Evolutionary conservation across 2,329 filamentous ascomycete genomes (phyloP).

Genomic region (Neofusicoccum kwambonambiense): DNA sequence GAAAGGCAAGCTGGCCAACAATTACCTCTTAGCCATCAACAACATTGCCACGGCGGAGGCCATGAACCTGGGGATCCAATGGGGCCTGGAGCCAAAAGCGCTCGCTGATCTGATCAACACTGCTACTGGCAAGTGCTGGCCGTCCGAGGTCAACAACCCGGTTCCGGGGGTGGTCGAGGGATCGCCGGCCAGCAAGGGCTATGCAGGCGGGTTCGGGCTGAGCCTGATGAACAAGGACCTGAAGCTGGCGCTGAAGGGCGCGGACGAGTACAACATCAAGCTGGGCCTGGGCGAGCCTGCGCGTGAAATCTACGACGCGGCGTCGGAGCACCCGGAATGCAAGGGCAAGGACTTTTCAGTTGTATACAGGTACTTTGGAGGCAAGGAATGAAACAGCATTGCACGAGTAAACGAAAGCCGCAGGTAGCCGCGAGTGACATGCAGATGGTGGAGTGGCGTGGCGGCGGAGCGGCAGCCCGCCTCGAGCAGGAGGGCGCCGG

Average conservation of each 20-base stretch:
- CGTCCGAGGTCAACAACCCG: slow-evolving; percentile 92
- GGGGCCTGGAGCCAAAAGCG: slow-evolving; percentile 63
- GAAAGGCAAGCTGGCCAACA: slow-evolving; percentile 92
- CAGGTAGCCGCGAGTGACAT: neutral
- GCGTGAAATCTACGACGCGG: slow-evolving; percentile 46
- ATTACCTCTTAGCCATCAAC: slow-evolving; percentile 91
- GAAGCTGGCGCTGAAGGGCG: slow-evolving; percentile 48
- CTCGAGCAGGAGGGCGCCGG: neutral
- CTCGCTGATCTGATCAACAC: slow-evolving; percentile 87
- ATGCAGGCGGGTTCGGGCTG: slow-evolving; percentile 52
- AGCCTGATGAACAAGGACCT: slow-evolving; percentile 51
- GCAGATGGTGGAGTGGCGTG: neutral
- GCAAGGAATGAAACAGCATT: slow-evolving; percentile 38
- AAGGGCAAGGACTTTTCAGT: slow-evolving; percentile 53
- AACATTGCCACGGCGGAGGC: slow-evolving; percentile 73
- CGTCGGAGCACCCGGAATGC: slow-evolving; percentile 43
- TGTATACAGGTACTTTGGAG: slow-evolving; percentile 50
- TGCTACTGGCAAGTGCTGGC: slow-evolving; percentile 94
- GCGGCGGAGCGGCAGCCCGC: neutral
- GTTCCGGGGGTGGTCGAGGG: slow-evolving; percentile 78
- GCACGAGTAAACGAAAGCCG: neutral
- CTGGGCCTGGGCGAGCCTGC: slow-evolving; percentile 47
- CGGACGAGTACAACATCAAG: slow-evolving; percentile 44
- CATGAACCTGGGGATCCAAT: slow-evolving; percentile 64
- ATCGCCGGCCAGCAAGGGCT: slow-evolving; percentile 74